Percentiles rank a stretch among this genome's conserved stretches.
These are phyloP conservation scores for Taxawa tesnikishii DNA, from an alignment of 2,329 filamentous ascomycete species.

Conservation along the genomic window DNA sequence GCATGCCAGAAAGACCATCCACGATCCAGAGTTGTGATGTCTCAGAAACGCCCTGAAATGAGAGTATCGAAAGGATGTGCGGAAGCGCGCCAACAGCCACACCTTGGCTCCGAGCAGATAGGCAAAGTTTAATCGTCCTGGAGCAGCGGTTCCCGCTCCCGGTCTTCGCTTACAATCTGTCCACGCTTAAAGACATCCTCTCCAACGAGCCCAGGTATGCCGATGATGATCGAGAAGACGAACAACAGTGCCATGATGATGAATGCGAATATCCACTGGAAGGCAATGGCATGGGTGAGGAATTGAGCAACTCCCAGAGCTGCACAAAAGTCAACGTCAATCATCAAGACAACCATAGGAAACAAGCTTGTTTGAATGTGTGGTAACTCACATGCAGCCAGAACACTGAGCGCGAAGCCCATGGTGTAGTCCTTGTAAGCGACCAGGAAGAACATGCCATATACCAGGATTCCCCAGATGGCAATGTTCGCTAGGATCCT, in stretches of 20 bases:
- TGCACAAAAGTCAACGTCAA: constrained; percentile 13
- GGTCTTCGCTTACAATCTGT: constrained; percentile 33
- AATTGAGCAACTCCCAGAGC: constrained; percentile 68
- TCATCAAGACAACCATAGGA: neutral
- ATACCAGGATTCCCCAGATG: constrained; percentile 70
- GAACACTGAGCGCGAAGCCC: constrained; percentile 63
- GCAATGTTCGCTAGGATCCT: constrained; percentile 76
- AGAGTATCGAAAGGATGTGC: no score
- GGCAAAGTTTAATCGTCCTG: constrained; percentile 28
- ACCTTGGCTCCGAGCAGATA: no score
- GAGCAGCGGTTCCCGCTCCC: constrained; percentile 42
- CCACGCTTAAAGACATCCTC: constrained; percentile 40
- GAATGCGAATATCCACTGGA: constrained; percentile 92
- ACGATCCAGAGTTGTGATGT: no score
- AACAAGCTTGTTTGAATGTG: no score
- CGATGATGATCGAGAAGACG: constrained; percentile 52
- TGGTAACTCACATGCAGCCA: constrained; percentile 53
- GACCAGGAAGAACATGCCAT: constrained; percentile 65
- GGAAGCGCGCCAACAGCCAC: no score
- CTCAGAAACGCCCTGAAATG: no score
- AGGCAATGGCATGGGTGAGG: constrained; percentile 46
- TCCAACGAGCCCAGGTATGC: constrained; percentile 51
- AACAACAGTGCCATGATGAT: constrained; percentile 67
- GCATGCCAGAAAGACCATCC: no score
- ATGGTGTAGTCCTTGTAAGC: constrained; percentile 66